These are phyloP conservation scores for Dendrobium chrysotoxum DNA, from an alignment of 106 monocot species.

Conservation along the genomic window DNA sequence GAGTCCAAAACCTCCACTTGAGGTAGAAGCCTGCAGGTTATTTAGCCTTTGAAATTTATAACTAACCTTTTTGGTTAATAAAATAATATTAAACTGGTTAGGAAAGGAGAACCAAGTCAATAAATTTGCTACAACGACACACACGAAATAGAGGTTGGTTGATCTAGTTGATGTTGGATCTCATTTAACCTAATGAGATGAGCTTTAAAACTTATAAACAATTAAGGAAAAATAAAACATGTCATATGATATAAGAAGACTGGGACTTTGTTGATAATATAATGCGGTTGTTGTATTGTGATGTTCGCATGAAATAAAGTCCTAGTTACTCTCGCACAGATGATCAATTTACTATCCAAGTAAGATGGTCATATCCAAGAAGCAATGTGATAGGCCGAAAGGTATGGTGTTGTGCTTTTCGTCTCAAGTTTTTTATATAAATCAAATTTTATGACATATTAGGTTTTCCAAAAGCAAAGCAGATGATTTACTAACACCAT, in stretches of 20 bases:
- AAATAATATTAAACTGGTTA: too few relatives aligned
- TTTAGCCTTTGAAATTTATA: too few relatives aligned
- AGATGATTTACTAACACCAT: neutral
- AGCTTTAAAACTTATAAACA: neutral
- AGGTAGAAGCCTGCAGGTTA: too few relatives aligned
- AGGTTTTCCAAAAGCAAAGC: neutral
- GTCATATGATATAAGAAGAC: neutral
- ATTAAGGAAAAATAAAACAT: neutral
- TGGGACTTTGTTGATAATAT: neutral
- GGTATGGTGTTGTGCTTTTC: neutral
- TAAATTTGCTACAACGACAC: too few relatives aligned
- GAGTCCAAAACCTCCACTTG: too few relatives aligned
- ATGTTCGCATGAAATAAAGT: neutral
- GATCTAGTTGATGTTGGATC: too few relatives aligned
- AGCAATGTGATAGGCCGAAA: neutral
- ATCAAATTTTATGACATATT: neutral
- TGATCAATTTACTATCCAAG: neutral
- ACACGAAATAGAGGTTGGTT: too few relatives aligned
- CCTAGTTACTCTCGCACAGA: neutral
- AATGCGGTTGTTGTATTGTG: neutral
- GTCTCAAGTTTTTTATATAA: neutral
- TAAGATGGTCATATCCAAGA: neutral
- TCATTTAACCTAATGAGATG: neutral
- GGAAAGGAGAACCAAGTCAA: too few relatives aligned
- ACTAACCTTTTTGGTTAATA: too few relatives aligned